Base-by-base conservation (phyloP, 208 protist species). In the Trypanosoma caninum region DNA sequence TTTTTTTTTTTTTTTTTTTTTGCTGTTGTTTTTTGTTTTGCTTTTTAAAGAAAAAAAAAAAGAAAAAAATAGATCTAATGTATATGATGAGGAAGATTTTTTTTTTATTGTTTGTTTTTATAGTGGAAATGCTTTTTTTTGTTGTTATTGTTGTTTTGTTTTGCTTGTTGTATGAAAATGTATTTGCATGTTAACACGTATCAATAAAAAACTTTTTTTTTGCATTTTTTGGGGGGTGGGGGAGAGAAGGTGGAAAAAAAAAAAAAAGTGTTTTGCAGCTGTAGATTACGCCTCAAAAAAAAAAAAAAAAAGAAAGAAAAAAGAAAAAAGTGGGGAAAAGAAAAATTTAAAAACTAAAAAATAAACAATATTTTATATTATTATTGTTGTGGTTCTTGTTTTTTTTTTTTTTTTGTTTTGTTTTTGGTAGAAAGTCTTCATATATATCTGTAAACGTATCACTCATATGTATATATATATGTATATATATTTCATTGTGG, bases 1-100 rank as follows among this genome's bases (percentile, higher is more conserved):
- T 50, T 48, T 62, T 53, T 45, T 20, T 45, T 45, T 45, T 45
- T 6, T 45, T 45, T 45, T 45, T 45, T 45, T 45, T 45, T 45
- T 6, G 7, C 20, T 45, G 13, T 45, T 10, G 40, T 20, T 6
- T 10, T 45, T 6, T 45, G 40, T 5, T n/a, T 45, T 6, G 13
- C 14, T 45, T n/a, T 63, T 44, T 33, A 20, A 37, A 16, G 56
- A 52, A 51, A 41, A 23, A 46, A 46, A 22, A 46, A 46, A 23
- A n/a, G 41, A 46, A 46, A 46, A 46, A 22, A 11, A 46, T 11
- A 7, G 6, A 8, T 46, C 20, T 11, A 23, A 8, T 57, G 13
- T 57, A 23, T 57, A 42, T 42, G n/a, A 57, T 42, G 6, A 25
- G 25, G 27, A 28, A 35, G 48, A 34, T 6, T n/a, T n/a, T n/a